phyloP scores from a whole-genome alignment of 192 early-diverging fungal species.

The Gryganskiella cystojenkinii region DNA sequence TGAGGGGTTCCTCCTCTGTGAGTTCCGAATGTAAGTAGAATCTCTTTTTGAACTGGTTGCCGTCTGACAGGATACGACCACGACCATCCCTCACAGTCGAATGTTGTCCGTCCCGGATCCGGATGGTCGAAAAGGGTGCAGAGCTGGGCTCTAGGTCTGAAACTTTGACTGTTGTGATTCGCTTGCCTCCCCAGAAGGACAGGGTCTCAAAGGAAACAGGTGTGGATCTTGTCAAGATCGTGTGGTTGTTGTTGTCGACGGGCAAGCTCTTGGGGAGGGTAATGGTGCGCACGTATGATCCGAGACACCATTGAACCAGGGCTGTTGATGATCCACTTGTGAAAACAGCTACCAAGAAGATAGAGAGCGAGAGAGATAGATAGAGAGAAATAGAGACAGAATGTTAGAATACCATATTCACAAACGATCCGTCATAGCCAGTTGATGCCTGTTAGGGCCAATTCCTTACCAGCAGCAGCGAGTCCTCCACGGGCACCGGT shows the following conservation, averaged over 20 bases:
- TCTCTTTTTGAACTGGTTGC: slow-evolving; percentile 52
- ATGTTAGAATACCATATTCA: too few species aligned
- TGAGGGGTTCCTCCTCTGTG: slow-evolving; percentile 50
- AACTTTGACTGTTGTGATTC: slow-evolving; percentile 57
- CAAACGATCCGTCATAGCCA: too few species aligned
- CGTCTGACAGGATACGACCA: slow-evolving; percentile 38
- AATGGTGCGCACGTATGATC: slow-evolving; percentile 66
- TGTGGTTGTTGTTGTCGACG: not conserved
- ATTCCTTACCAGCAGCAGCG: slow-evolving; percentile 59
- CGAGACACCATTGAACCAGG: slow-evolving; percentile 66
- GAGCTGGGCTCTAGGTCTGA: slow-evolving; percentile 62
- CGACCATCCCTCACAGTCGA: slow-evolving; percentile 39
- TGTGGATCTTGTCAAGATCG: slow-evolving; percentile 54
- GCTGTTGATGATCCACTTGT: slow-evolving; percentile 69
- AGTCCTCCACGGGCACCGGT: slow-evolving; percentile 57
- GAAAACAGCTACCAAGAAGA: slow-evolving; percentile 47
- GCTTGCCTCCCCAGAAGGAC: slow-evolving; percentile 39
- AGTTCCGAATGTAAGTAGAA: slow-evolving; percentile 62
- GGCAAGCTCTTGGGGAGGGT: slow-evolving; percentile 23
- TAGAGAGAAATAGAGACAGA: not conserved
- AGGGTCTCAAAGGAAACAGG: slow-evolving; percentile 59
- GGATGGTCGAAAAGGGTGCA: slow-evolving; percentile 63
- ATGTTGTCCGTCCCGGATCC: slow-evolving; percentile 50
- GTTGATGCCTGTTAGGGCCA: not conserved
- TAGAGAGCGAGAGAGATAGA: not conserved